phyloP scores from a whole-genome alignment of 495 filamentous ascomycete genomes.

The Podospora pseudocomata region DNA sequence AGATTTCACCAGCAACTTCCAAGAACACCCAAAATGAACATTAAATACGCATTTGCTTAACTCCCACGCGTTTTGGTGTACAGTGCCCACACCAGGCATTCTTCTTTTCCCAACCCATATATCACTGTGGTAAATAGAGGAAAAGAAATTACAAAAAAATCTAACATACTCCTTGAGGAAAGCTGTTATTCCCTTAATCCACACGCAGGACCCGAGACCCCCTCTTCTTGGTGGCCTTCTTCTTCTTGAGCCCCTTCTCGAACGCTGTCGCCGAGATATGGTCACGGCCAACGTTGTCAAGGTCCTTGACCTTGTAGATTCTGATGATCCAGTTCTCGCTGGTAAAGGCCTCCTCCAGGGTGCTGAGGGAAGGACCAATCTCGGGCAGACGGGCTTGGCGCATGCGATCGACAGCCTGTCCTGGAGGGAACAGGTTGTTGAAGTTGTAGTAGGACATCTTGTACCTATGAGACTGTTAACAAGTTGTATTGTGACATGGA shows the following conservation, averaged over 20 bases:
- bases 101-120: slow-evolving; percentile 19
- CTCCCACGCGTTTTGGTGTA: slow-evolving; percentile 25
- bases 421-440: slow-evolving; percentile 83
- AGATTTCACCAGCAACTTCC: background rate
- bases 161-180: slow-evolving; percentile 24
- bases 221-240: slow-evolving; percentile 73
- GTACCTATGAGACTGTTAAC: slow-evolving; percentile 66
- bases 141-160: slow-evolving; percentile 21
- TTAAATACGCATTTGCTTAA: background rate
- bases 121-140: slow-evolving; percentile 8
- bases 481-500: slow-evolving; percentile 1
- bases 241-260: slow-evolving; percentile 91
- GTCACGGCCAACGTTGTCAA: slow-evolving; percentile 92
- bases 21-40: background rate
- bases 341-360: slow-evolving; percentile 94
- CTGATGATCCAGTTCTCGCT: slow-evolving; percentile 99
- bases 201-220: slow-evolving; percentile 78
- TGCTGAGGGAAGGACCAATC: slow-evolving; percentile 80
- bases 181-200: slow-evolving; percentile 53
- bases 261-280: slow-evolving; percentile 82
- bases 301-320: slow-evolving; percentile 99
- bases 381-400: slow-evolving; percentile 77
- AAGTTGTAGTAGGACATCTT: slow-evolving; percentile 99
- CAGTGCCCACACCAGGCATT: slow-evolving; percentile 21
- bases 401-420: slow-evolving; percentile 89